Evolutionary conservation across 345 rosid species (phyloP).

Genomic region (Moricandia moricandioides): DNA sequence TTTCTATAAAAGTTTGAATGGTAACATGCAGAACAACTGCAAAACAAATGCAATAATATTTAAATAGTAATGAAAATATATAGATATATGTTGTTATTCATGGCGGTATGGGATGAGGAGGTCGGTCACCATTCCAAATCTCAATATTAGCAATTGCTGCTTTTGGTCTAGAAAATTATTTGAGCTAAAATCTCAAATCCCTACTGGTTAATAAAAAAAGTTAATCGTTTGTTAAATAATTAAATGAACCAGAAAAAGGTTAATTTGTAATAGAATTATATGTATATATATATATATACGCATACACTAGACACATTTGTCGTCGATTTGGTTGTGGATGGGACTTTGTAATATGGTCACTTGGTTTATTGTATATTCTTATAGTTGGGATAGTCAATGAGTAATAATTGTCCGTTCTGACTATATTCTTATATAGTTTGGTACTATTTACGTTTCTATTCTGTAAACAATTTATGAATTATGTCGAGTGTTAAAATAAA

Average conservation of each 20-base stretch:
- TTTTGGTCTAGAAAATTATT: too few species aligned
- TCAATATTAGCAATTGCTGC: too few species aligned
- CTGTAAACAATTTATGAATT: neutral
- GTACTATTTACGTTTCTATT: slow-evolving; percentile 15
- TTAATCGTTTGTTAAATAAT: neutral
- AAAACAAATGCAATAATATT: too few species aligned
- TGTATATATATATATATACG: too few species aligned
- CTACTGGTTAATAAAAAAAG: too few species aligned
- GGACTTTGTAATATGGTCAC: slow-evolving; percentile 26
- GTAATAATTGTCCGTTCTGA: slow-evolving; percentile 29
- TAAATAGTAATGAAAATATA: too few species aligned
- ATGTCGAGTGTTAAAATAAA: neutral
- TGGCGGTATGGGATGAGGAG: too few species aligned
- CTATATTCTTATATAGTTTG: slow-evolving; percentile 17
- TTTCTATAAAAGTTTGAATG: too few species aligned
- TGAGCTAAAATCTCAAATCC: too few species aligned
- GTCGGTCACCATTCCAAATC: too few species aligned
- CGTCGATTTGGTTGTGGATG: slow-evolving; percentile 6
- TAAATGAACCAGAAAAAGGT: neutral
- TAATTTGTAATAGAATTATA: neutral
- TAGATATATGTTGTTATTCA: too few species aligned
- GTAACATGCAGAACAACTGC: too few species aligned
- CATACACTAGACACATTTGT: neutral
- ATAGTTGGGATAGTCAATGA: slow-evolving; percentile 39
- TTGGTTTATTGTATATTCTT: slow-evolving; percentile 17